Base-by-base conservation (phyloP, 805 yeast species). In the Saccharomyces paradoxus region DNA sequence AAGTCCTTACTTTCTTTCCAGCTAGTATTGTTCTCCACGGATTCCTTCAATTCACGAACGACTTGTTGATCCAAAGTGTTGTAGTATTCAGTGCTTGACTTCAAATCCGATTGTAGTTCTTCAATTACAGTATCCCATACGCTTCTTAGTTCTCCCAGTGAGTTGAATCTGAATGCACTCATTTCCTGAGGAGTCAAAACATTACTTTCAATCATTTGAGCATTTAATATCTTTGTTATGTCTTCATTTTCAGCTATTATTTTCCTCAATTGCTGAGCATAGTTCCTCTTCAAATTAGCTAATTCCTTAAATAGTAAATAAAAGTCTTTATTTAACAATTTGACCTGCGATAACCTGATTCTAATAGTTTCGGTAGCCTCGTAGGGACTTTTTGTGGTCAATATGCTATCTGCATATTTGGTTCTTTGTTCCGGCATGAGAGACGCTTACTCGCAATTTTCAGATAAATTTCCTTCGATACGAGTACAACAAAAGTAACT, bases 341-440 rank as follows among this genome's bases (percentile, higher is more conserved):
- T 78, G 49, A 83, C 81, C 60, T 79, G 81, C 32, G 77, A 71
- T 44, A 81, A 72, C 57, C 90, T 78, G 52, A 83, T 76, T 51
- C 82, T 73, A 29, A 86, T 74, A 31, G 81, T 74, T 61, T 81
- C 86, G 57, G 82, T 77, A 22, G 87, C 83, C 60, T 79, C 83
- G 28, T 73, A 71, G 13, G 89, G 88, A 41, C 76, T 65, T 60
- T 80, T 76, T 22, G 76, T 63, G 29, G 75, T 72, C 64, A 75
- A 61, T 50, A 75, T 71, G 17, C 76, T 70, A 41, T 67, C 67
- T 29, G 77, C 68, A 62, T 77, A 77, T 53, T 61, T 67, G 14
- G 70, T 68, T 65, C 73, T 62, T 55, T 65, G 67, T 28, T 57
- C 57, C 29, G 64, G 37, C 68, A 63, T 65, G 8, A 2, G 22